phyloP scores from a whole-genome alignment of 2,329 filamentous ascomycete genomes.

The Pyrenophora seminiperda region DNA sequence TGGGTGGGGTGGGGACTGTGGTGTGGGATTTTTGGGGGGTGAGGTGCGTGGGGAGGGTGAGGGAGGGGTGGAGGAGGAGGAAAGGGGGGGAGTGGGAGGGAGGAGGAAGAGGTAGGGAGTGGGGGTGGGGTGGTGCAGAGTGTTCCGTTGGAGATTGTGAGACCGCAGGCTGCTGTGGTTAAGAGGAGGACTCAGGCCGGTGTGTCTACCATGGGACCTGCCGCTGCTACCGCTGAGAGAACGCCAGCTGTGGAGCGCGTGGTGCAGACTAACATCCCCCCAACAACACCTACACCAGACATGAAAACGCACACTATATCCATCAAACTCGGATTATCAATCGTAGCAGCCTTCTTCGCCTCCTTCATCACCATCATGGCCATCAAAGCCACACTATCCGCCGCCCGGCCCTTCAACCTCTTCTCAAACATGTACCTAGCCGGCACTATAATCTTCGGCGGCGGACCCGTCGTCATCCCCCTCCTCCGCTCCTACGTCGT shows the following conservation, averaged over 20 bases:
- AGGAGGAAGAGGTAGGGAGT: conserved; percentile 26
- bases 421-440: conserved; percentile 77
- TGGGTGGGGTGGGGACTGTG: conserved; percentile 59
- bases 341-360: conserved; percentile 57
- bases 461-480: conserved; percentile 54
- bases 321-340: conserved; percentile 44
- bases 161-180: conserved; percentile 22
- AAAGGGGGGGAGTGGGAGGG: conserved; percentile 23
- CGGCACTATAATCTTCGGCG: conserved; percentile 63
- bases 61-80: conserved; percentile 26
- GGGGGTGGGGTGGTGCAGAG: conserved; percentile 9
- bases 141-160: conserved; percentile 17
- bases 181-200: conserved; percentile 27
- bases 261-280: not conserved
- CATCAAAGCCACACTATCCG: conserved; percentile 47
- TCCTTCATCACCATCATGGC: conserved; percentile 64
- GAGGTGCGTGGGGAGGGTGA: conserved; percentile 44
- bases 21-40: conserved; percentile 63
- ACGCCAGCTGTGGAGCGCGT: conserved; percentile 6
- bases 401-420: conserved; percentile 61
- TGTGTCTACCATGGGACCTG: conserved; percentile 12
- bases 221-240: conserved; percentile 2
- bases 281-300: conserved; percentile 22
- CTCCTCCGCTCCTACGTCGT: conserved; percentile 59
- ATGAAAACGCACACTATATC: conserved; percentile 44